These are phyloP conservation scores for Pouteria glomerata DNA, from an alignment of 148 eudicot genomes.

Conservation along the genomic window DNA sequence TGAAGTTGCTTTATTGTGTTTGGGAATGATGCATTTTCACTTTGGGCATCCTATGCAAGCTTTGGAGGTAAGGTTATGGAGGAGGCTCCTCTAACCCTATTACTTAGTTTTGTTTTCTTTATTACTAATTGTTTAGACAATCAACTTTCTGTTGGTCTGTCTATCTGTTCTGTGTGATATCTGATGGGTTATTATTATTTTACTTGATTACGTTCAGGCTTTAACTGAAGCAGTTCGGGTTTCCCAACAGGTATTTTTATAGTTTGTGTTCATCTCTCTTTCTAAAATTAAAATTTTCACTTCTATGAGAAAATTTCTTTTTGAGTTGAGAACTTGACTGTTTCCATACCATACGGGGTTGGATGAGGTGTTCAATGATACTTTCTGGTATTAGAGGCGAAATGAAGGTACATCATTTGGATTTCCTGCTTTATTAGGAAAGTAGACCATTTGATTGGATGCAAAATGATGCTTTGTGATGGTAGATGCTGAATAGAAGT, in stretches of 20 bases:
- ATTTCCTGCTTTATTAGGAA: neutral
- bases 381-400: neutral
- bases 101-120: conserved; percentile 1
- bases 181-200: neutral
- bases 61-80: conserved; percentile 53
- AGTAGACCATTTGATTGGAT: neutral
- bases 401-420: neutral
- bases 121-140: neutral
- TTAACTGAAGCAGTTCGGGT: conserved; percentile 88
- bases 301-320: neutral
- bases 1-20: conserved; percentile 80
- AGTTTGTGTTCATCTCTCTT: neutral
- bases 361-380: neutral
- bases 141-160: neutral
- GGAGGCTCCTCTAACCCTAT: neutral
- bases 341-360: neutral
- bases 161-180: neutral
- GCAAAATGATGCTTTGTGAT: neutral
- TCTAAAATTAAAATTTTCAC: neutral
- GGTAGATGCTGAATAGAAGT: neutral
- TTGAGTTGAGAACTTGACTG: neutral
- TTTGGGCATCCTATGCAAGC: conserved; percentile 94
- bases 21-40: conserved; percentile 97
- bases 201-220: conserved; percentile 44
- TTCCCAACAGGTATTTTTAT: conserved; percentile 70